Evolutionary conservation across 306 rosid genomes (phyloP).

Genomic region (Cicer chorassanicum): DNA sequence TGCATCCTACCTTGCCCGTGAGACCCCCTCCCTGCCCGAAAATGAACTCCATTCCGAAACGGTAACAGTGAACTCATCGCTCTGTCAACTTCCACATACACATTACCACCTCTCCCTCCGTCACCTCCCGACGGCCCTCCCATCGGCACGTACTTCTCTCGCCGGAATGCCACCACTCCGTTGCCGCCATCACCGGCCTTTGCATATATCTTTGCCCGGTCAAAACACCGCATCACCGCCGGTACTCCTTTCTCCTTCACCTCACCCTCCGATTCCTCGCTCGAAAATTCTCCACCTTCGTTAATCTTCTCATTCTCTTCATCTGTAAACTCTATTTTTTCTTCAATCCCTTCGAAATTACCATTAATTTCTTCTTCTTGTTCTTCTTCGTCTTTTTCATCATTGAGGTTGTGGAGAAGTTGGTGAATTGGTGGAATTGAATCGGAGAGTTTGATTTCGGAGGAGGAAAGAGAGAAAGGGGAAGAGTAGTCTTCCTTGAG

Average conservation of each 20-base stretch:
- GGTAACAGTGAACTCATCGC: constrained; percentile 83
- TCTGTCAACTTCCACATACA: constrained; percentile 79
- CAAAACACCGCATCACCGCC: constrained; percentile 95
- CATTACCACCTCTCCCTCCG: constrained; percentile 92
- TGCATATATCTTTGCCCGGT: constrained; percentile 74
- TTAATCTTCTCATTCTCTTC: constrained; percentile 27
- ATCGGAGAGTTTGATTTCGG: constrained; percentile 80
- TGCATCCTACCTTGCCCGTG: constrained; percentile 79
- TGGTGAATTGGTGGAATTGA: constrained; percentile 46
- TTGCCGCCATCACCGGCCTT: constrained; percentile 90
- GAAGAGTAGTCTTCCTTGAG: constrained; percentile 71
- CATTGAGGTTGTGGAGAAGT: constrained; percentile 33
- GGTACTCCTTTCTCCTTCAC: constrained; percentile 89
- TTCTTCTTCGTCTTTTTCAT: not conserved
- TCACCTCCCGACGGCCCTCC: constrained; percentile 97
- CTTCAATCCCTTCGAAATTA: constrained; percentile 32
- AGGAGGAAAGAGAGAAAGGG: constrained; percentile 45
- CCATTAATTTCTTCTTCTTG: constrained; percentile 41
- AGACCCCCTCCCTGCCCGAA: constrained; percentile 77
- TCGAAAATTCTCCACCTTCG: constrained; percentile 25
- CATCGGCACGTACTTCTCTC: constrained; percentile 86
- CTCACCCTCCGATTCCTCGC: constrained; percentile 37
- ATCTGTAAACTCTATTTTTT: constrained; percentile 17
- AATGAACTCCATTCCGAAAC: constrained; percentile 86
- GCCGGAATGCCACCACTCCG: constrained; percentile 88